Evolutionary conservation across 768 basidiomycete species (phyloP).

Genomic region (Naematelia aurantialba): DNA sequence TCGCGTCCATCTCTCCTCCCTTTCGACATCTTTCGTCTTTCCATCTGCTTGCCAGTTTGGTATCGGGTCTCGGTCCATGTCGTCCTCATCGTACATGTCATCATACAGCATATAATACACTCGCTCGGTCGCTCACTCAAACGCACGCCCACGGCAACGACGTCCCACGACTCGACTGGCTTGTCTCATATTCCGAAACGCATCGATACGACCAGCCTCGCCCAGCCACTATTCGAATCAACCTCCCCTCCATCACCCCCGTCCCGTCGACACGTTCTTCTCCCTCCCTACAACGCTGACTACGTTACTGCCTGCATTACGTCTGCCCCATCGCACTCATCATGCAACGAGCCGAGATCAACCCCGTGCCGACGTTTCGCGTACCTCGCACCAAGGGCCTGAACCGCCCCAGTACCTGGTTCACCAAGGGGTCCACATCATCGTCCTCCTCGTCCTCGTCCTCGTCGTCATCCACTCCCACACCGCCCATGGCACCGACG

Average conservation of each 20-base stretch:
- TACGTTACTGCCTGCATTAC: too few relatives aligned
- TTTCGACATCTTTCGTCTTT: neutral
- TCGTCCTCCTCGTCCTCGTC: slow-evolving; percentile 6
- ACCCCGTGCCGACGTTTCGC: neutral
- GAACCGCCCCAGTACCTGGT: slow-evolving; percentile 11
- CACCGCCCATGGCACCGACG: too few relatives aligned
- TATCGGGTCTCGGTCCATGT: too few relatives aligned
- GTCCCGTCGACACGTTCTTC: neutral
- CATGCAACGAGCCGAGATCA: neutral
- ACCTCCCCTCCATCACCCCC: neutral
- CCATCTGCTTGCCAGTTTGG: too few relatives aligned
- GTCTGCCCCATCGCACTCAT: neutral
- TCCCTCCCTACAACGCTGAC: neutral
- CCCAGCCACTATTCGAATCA: neutral
- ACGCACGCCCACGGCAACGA: too few relatives aligned
- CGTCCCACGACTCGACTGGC: neutral
- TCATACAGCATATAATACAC: neutral
- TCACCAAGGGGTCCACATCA: neutral
- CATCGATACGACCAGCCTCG: neutral
- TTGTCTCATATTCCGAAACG: neutral
- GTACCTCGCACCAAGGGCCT: slow-evolving; percentile 10
- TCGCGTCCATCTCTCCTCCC: neutral
- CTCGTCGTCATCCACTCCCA: slow-evolving; percentile 11
- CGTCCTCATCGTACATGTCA: neutral
- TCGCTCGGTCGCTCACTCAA: neutral